Evolutionary conservation across 73 alveolate species (phyloP).

Genomic region (Blepharisma japonicum): DNA sequence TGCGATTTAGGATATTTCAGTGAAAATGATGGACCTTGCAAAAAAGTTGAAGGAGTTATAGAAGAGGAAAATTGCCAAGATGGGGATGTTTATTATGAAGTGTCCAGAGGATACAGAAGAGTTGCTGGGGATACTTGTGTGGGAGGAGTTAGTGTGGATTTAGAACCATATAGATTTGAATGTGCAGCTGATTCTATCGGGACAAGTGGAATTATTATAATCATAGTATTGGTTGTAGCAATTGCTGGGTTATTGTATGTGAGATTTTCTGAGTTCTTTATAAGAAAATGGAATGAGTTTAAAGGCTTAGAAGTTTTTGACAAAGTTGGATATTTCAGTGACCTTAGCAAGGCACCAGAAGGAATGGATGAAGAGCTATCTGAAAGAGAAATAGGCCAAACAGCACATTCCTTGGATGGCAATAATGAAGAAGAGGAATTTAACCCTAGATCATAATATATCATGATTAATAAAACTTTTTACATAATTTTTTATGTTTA

Average conservation of each 20-base stretch:
- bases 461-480: too few relatives aligned
- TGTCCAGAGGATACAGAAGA: constrained; percentile 79
- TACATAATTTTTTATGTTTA: too few relatives aligned
- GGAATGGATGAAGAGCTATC: constrained; percentile 6
- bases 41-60: constrained; percentile 13
- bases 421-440: background rate
- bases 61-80: constrained; percentile 34
- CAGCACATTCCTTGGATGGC: background rate
- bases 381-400: background rate
- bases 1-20: constrained; percentile 89
- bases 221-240: background rate
- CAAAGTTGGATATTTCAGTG: background rate
- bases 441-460: background rate
- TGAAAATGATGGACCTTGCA: constrained; percentile 50
- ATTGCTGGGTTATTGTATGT: background rate
- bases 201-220: background rate
- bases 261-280: background rate
- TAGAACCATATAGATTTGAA: background rate
- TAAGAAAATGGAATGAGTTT: background rate
- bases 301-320: background rate
- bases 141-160: constrained; percentile 62
- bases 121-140: constrained; percentile 89
- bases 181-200: background rate
- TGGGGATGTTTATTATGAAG: constrained; percentile 40
- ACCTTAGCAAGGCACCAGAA: constrained; percentile 25